phyloP scores from a whole-genome alignment of 495 filamentous ascomycete species.

The Sporormia fimetaria region DNA sequence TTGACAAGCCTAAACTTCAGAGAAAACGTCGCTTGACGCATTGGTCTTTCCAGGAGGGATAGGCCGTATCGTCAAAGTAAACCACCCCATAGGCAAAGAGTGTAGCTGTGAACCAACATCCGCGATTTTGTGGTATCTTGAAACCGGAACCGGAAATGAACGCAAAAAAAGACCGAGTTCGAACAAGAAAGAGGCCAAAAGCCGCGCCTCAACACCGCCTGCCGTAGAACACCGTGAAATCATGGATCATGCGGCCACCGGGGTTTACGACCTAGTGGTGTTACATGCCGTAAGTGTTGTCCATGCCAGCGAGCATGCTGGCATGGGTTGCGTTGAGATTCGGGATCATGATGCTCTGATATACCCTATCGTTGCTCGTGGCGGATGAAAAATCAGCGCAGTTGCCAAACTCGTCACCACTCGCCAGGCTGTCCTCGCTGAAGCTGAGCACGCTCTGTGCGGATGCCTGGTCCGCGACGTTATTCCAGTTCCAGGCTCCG shows the following conservation, averaged over 20 bases:
- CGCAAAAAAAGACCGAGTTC: no score
- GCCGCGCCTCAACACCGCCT: not conserved
- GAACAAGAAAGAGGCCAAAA: no score
- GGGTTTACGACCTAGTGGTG: not conserved
- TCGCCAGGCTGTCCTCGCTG: slow-evolving; percentile 63
- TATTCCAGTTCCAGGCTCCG: slow-evolving; percentile 37
- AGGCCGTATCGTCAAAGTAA: no score
- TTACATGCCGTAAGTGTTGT: slow-evolving; percentile 35
- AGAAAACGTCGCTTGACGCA: no score
- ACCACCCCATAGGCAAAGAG: no score
- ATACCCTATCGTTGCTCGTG: slow-evolving; percentile 31
- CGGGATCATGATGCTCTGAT: slow-evolving; percentile 43
- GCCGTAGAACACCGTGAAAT: not conserved
- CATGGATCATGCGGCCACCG: slow-evolving; percentile 2
- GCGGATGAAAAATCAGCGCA: slow-evolving; percentile 11
- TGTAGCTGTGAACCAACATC: no score
- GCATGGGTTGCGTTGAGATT: slow-evolving; percentile 27
- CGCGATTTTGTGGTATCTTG: no score
- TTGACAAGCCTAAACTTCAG: no score
- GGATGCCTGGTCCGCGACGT: slow-evolving; percentile 6
- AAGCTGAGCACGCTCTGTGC: slow-evolving; percentile 63
- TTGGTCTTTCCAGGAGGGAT: no score
- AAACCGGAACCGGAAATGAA: no score
- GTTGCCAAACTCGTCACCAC: slow-evolving; percentile 30
- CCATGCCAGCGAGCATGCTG: slow-evolving; percentile 37